Conservation (phyloP, 768 basidiomycete genomes). For the Roridomyces roridus region DNA sequence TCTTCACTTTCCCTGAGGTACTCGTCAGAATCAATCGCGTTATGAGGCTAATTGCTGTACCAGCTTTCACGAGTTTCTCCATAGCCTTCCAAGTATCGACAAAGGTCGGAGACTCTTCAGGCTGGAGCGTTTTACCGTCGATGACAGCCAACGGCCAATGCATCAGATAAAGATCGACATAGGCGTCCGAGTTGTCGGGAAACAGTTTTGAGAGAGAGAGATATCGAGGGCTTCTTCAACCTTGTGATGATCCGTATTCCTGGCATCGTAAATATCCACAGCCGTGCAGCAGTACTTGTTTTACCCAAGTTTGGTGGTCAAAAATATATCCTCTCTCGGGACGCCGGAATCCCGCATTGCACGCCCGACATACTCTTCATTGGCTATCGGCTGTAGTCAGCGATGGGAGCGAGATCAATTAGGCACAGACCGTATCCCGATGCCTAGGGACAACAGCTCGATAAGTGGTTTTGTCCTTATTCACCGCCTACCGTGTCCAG, state of each 20-base stretch:
- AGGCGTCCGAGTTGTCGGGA: conserved; percentile 33
- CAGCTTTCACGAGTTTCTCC: conserved; percentile 36
- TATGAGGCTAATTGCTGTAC: conserved; percentile 12
- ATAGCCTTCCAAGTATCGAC: conserved; percentile 37
- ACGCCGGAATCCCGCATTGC: conserved; percentile 52
- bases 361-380: conserved; percentile 51
- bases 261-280: not conserved
- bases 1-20: conserved; percentile 45
- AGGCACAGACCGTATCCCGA: conserved; percentile 31
- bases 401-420: no score
- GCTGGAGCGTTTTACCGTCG: conserved; percentile 14
- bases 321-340: conserved; percentile 51
- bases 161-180: conserved; percentile 47
- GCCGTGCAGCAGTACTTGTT: not conserved
- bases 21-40: conserved; percentile 24
- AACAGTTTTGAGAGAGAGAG: conserved; percentile 42
- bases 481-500: conserved; percentile 34
- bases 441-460: conserved; percentile 27
- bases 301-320: conserved; percentile 55
- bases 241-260: conserved; percentile 34
- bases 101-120: conserved; percentile 34
- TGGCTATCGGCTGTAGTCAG: conserved; percentile 32
- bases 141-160: conserved; percentile 30
- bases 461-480: not conserved
- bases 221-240: conserved; percentile 44